Evolutionary conservation across 768 basidiomycete species (phyloP), one percentile per base, ranked within the genome.

Genomic region (Mycena venus): DNA sequence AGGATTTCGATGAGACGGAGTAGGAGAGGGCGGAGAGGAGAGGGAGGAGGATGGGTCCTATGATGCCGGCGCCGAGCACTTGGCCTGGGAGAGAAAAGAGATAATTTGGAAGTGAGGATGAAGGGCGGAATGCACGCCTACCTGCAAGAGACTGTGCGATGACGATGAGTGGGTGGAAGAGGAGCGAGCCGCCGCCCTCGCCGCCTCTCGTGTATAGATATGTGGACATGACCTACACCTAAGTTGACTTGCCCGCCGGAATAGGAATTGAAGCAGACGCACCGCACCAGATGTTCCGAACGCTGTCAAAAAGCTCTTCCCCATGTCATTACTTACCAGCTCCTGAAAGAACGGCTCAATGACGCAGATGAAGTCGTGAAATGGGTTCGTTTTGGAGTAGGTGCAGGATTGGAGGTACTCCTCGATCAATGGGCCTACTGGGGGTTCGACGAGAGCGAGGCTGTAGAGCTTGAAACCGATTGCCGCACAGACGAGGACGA

Each of bases 271-370:
- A 23, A 23, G 15, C 8, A 6, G 4, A 62, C 68, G 21, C 40
- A 72, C 75, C 53, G 56, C 44, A 23, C 75, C 70, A 15, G 55
- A 27, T 0, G 70, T 69, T 1, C 75, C 75, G 17, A 64, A 72
- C 1, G 32, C 59, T 4, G 70, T 75, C 0, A 75, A 17, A 14
- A 75, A 40, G 19, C 42, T 58, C 44, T 72, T 72, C 15, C 75
- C 75, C 19, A 75, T 31, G 3, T 72, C 70, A 31, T 75, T 72
- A 17, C 29, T 27, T 1, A 75, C 51, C 15, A 75, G 60, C 0
- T 75, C 66, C n/a, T 51, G 29, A 61, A 75, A 75, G 17, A 72
- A 65, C 23, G 70, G 75, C 23, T 72, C 75, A 8, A 75, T 4
- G 23, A 72, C 23, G 66, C 75, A 75, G 29, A 74, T 34, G 15